Percentiles rank a stretch among this genome's conserved stretches.
These are phyloP conservation scores for Trypanosoma vivax DNA, from an alignment of 208 protist genomes.

Conservation along the genomic window DNA sequence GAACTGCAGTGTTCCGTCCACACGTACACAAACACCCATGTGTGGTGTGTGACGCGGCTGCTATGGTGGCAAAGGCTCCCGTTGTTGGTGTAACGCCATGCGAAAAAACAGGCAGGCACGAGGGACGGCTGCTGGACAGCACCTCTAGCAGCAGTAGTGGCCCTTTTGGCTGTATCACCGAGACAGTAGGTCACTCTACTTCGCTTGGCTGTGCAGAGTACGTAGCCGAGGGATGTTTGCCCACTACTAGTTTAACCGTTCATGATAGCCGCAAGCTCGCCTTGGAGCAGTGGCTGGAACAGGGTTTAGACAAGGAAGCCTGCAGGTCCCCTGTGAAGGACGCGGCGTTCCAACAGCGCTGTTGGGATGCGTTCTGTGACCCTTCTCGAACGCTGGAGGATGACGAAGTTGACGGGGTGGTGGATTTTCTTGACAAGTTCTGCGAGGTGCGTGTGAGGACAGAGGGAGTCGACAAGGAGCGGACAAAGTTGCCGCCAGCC, in stretches of 20 bases:
- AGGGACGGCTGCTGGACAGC: neutral
- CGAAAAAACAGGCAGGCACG: neutral
- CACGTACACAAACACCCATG: conserved; percentile 4
- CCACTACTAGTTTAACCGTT: neutral
- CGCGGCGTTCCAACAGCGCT: conserved; percentile 3
- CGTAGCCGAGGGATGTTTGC: too few species aligned
- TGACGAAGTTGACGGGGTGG: conserved; percentile 8
- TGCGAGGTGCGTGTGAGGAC: conserved; percentile 12
- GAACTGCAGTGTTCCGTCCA: neutral
- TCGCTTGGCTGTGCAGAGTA: too few species aligned
- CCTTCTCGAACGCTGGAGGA: conserved; percentile 9
- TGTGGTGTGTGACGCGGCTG: neutral
- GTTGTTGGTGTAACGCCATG: neutral
- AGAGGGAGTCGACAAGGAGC: neutral
- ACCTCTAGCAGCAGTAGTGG: too few species aligned
- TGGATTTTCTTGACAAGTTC: conserved; percentile 16
- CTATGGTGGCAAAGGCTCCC: neutral
- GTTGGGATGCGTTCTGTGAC: conserved; percentile 22
- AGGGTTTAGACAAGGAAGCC: neutral
- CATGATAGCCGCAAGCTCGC: neutral
- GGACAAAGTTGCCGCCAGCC: too few species aligned
- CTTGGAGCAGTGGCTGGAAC: neutral
- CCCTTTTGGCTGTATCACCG: too few species aligned
- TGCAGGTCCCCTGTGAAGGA: neutral
- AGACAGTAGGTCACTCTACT: too few species aligned